These are phyloP conservation scores for Sugiyamaella neomexicana DNA, from an alignment of 1,139 yeast species.

Conservation along the genomic window DNA sequence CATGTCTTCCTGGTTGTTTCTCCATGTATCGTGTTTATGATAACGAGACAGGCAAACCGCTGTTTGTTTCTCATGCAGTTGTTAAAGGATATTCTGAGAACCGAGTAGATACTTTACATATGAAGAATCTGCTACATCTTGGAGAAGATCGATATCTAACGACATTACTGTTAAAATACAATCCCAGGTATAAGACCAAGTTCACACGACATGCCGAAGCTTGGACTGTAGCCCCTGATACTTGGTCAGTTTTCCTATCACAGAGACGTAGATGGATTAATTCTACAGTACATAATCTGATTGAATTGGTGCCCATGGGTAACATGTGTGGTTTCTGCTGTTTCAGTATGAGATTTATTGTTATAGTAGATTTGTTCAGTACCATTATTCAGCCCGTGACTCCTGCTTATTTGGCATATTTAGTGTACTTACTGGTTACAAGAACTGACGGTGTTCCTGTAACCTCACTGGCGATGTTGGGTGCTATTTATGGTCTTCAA, in stretches of 20 bases:
- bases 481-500: slow-evolving; percentile 46
- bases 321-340: slow-evolving; percentile 49
- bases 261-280: slow-evolving; percentile 50
- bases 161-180: slow-evolving; percentile 42
- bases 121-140: slow-evolving; percentile 45
- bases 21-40: slow-evolving; percentile 43
- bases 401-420: slow-evolving; percentile 44
- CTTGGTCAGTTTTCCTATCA: slow-evolving; percentile 45
- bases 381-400: slow-evolving; percentile 47
- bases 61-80: slow-evolving; percentile 44
- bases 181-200: slow-evolving; percentile 44
- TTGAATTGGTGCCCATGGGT: slow-evolving; percentile 44
- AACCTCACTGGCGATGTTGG: slow-evolving; percentile 43
- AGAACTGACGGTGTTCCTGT: slow-evolving; percentile 40
- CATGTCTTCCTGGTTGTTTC: slow-evolving; percentile 49
- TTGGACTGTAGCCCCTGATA: slow-evolving; percentile 47
- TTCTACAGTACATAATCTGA: slow-evolving; percentile 46
- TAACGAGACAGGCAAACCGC: slow-evolving; percentile 42
- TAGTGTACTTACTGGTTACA: slow-evolving; percentile 40
- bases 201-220: slow-evolving; percentile 45
- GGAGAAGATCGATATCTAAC: slow-evolving; percentile 48
- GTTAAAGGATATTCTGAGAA: slow-evolving; percentile 43
- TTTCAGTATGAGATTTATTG: slow-evolving; percentile 46
- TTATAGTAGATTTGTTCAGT: slow-evolving; percentile 43
- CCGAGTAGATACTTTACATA: slow-evolving; percentile 45